Conservation (phyloP, 1,284 basidiomycete species). For the Cutaneotrichosporon mucoides region DNA sequence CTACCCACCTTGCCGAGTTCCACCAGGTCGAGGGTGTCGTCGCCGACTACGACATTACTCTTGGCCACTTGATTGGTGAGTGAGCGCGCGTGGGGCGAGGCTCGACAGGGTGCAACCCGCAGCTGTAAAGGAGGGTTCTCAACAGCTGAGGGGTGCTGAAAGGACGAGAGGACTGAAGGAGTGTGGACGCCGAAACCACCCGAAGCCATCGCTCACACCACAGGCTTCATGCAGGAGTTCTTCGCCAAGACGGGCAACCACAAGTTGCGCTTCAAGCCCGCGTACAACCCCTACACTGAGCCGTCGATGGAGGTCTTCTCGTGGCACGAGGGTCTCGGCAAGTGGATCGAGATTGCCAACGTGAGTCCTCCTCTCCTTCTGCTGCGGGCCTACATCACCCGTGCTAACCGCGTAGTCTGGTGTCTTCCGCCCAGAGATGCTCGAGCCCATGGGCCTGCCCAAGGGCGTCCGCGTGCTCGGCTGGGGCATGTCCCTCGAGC, state of each 20-base stretch:
- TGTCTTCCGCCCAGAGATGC: slow-evolving; percentile 99
- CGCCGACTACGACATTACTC: slow-evolving; percentile 85
- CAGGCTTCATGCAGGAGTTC: slow-evolving; percentile 97
- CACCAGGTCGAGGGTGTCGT: slow-evolving; percentile 99
- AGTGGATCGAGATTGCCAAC: slow-evolving; percentile 85
- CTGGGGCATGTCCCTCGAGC: slow-evolving; percentile 91
- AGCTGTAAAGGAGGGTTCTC: too few species aligned
- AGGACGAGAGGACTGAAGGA: too few species aligned
- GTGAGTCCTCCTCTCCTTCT: slow-evolving; percentile 25
- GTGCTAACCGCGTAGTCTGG: slow-evolving; percentile 61
- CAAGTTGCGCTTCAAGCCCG: slow-evolving; percentile 90
- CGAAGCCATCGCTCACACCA: background rate
- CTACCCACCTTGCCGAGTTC: slow-evolving; percentile 99
- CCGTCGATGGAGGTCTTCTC: slow-evolving; percentile 99
- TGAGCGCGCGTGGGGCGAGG: background rate
- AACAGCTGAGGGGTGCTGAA: too few species aligned
- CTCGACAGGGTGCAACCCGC: too few species aligned
- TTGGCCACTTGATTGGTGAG: slow-evolving; percentile 94
- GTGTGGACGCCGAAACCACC: background rate
- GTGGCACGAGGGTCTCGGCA: slow-evolving; percentile 88
- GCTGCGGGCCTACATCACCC: too few species aligned
- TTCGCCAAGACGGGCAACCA: slow-evolving; percentile 97
- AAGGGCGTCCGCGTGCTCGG: slow-evolving; percentile 95
- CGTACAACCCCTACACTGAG: slow-evolving; percentile 78
- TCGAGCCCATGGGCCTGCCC: slow-evolving; percentile 98